A percentile compares a stretch with the other conserved stretches of the same genome.
Evolutionary conservation across 1,284 basidiomycete genomes (phyloP).

Genomic region (Ganoderma leucocontextum): DNA sequence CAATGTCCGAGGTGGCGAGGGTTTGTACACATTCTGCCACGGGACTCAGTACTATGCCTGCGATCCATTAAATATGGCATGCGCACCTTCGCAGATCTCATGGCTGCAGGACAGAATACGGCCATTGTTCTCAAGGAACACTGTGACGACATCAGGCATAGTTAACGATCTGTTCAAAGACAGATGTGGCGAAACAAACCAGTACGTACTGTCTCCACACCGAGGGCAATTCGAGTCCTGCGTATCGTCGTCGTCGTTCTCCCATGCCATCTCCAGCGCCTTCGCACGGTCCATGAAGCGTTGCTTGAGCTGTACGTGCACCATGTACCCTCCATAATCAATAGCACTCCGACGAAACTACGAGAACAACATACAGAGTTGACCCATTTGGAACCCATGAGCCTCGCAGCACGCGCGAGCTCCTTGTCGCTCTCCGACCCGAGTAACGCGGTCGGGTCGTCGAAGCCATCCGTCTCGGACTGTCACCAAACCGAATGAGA

Average conservation of each 20-base stretch:
- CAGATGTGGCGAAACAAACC: not conserved
- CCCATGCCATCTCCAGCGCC: slow-evolving; percentile 49
- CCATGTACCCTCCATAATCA: not conserved
- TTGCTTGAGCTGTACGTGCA: slow-evolving; percentile 45
- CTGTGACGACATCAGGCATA: slow-evolving; percentile 38
- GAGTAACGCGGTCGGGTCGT: slow-evolving; percentile 59
- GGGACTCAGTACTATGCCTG: not conserved
- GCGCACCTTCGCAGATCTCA: slow-evolving; percentile 63
- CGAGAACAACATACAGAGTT: slow-evolving; percentile 48
- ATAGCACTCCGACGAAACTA: not conserved
- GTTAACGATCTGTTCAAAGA: not conserved
- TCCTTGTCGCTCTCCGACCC: slow-evolving; percentile 56
- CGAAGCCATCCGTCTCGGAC: slow-evolving; percentile 52
- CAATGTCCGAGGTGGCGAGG: slow-evolving; percentile 56
- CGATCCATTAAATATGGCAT: not conserved
- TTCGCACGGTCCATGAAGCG: slow-evolving; percentile 56
- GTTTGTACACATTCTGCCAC: slow-evolving; percentile 60
- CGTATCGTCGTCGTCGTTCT: slow-evolving; percentile 49
- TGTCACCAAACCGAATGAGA: slow-evolving; percentile 26
- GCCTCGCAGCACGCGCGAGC: slow-evolving; percentile 58
- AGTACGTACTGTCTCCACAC: slow-evolving; percentile 59
- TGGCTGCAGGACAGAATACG: slow-evolving; percentile 66
- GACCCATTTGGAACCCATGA: slow-evolving; percentile 65
- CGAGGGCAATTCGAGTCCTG: slow-evolving; percentile 57
- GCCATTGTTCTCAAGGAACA: slow-evolving; percentile 56